These are phyloP conservation scores for Lotus japonicus DNA, from an alignment of 306 rosid species.

Conservation along the genomic window DNA sequence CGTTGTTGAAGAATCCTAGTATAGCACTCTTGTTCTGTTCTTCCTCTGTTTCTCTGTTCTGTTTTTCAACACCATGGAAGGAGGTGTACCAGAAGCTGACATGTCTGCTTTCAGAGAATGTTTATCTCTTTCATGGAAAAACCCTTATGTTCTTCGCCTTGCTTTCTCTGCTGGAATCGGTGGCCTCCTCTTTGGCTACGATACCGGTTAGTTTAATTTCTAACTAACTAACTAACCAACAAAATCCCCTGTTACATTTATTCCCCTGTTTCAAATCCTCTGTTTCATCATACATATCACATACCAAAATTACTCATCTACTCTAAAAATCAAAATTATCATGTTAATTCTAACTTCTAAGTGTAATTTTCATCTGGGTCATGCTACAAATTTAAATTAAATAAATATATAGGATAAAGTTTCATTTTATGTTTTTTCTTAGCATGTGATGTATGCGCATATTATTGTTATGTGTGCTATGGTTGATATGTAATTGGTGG, in stretches of 20 bases:
- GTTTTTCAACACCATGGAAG: constrained; percentile 42
- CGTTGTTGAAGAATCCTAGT: background rate
- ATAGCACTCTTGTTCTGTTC: background rate
- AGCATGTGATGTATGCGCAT: too few species aligned
- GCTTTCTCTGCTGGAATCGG: constrained; percentile 74
- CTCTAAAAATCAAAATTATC: too few species aligned
- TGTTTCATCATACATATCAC: background rate
- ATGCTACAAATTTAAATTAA: background rate
- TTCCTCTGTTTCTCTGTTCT: background rate
- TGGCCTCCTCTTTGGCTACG: constrained; percentile 63
- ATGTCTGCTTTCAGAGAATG: constrained; percentile 63
- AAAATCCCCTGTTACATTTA: background rate
- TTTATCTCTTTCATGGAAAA: constrained; percentile 48
- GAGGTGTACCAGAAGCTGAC: constrained; percentile 40
- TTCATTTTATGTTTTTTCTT: too few species aligned
- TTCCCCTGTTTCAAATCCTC: background rate
- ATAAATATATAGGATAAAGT: too few species aligned
- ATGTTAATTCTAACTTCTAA: too few species aligned
- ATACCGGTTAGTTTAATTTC: constrained; percentile 31
- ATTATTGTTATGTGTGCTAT: background rate
- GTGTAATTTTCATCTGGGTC: background rate
- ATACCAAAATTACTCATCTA: too few species aligned
- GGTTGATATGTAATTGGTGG: background rate
- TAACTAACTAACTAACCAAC: too few species aligned
- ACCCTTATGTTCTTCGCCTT: constrained; percentile 62